A percentile compares a stretch with the other conserved stretches of the same genome.
These are phyloP conservation scores for Gracilaria vermiculophylla DNA, from an alignment of 23 red algal genomes.

Conservation along the genomic window DNA sequence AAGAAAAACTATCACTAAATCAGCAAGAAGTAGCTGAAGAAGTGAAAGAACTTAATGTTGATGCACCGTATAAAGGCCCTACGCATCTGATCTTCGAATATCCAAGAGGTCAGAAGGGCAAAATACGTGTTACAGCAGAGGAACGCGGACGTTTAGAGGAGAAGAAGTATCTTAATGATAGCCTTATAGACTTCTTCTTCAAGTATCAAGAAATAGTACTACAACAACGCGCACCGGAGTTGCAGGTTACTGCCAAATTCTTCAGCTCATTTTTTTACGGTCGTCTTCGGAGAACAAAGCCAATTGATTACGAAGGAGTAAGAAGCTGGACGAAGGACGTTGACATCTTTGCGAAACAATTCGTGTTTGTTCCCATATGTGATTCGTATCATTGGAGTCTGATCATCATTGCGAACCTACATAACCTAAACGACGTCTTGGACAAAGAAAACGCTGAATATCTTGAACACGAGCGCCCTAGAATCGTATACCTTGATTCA, in stretches of 20 bases:
- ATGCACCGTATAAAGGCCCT: constrained; percentile 42
- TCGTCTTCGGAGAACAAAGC: constrained; percentile 36
- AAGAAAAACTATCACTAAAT: background rate
- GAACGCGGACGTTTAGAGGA: constrained; percentile 66
- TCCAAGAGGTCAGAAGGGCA: constrained; percentile 54
- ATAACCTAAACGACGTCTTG: constrained; percentile 12
- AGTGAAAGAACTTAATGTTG: constrained; percentile 20
- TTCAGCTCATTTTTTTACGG: constrained; percentile 94
- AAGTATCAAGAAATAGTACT: constrained; percentile 57
- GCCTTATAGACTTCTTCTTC: constrained; percentile 82
- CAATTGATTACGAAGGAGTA: constrained; percentile 72
- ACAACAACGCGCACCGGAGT: background rate
- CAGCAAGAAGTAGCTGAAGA: constrained; percentile 14
- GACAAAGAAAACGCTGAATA: background rate
- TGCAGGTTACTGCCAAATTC: constrained; percentile 34
- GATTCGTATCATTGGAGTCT: constrained; percentile 87
- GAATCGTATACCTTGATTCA: constrained; percentile 79
- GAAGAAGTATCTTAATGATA: constrained; percentile 80
- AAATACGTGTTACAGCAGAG: constrained; percentile 64
- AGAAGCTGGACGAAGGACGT: constrained; percentile 77
- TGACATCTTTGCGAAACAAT: constrained; percentile 73
- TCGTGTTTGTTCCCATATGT: constrained; percentile 86
- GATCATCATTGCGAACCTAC: constrained; percentile 72
- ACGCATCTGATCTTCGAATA: constrained; percentile 70
- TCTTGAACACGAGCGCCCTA: constrained; percentile 11